phyloP scores from a whole-genome alignment of 1,139 yeast genomes.

The Arxiozyma slooffiae region DNA sequence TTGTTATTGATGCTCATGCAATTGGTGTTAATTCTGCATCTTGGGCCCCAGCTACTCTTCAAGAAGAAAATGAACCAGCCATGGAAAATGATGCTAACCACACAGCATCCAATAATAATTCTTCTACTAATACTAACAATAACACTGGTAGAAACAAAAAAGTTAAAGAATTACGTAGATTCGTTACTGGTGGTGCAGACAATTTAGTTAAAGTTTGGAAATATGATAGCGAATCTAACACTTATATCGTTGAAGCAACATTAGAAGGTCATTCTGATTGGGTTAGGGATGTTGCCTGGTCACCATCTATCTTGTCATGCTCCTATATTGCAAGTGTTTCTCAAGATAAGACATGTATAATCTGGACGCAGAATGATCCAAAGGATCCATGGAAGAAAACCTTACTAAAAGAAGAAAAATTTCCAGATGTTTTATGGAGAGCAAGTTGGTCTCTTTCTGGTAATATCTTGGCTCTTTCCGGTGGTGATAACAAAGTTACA shows the following conservation, averaged over 20 bases:
- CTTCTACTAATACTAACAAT: slow-evolving; percentile 3
- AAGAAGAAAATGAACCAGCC: slow-evolving; percentile 11
- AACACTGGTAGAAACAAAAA: slow-evolving; percentile 15
- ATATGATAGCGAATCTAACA: slow-evolving; percentile 45
- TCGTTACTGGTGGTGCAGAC: slow-evolving; percentile 94
- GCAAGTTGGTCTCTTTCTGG: slow-evolving; percentile 97
- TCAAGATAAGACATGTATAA: slow-evolving; percentile 87
- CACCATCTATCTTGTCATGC: slow-evolving; percentile 77
- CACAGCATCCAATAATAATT: slow-evolving; percentile 1
- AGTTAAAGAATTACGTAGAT: slow-evolving; percentile 43
- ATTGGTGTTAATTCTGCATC: slow-evolving; percentile 90
- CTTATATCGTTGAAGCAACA: slow-evolving; percentile 63
- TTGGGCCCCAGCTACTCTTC: slow-evolving; percentile 69
- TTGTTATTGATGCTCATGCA: slow-evolving; percentile 59
- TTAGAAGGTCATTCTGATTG: slow-evolving; percentile 91
- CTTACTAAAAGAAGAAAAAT: slow-evolving; percentile 62
- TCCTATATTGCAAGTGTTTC: slow-evolving; percentile 97
- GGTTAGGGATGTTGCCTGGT: slow-evolving; percentile 99
- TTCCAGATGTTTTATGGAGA: slow-evolving; percentile 97
- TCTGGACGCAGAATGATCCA: slow-evolving; percentile 75
- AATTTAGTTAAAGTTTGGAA: slow-evolving; percentile 89
- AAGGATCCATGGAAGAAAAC: slow-evolving; percentile 74
- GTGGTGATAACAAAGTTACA: slow-evolving; percentile 92
- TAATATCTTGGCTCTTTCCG: slow-evolving; percentile 86
- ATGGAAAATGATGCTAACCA: not conserved